phyloP scores from a whole-genome alignment of 2,329 filamentous ascomycete species.

The Coniochaeta sp. region DNA sequence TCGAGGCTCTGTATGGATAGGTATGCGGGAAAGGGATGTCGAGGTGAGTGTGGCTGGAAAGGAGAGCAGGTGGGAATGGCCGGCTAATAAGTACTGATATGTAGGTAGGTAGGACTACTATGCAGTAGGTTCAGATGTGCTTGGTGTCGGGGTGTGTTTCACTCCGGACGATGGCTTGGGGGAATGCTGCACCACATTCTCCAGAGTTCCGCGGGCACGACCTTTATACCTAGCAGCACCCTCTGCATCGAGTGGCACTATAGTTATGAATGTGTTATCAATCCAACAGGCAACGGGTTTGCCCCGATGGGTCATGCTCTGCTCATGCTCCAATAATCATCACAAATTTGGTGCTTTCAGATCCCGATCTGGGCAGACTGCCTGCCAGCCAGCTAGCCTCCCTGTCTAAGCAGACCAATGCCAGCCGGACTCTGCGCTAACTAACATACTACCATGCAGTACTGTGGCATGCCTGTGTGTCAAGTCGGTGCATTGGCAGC shows the following conservation, averaged over 20 bases:
- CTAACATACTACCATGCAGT: too few relatives aligned
- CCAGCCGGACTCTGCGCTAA: not conserved
- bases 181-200: not conserved
- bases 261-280: not conserved
- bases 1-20: conserved; percentile 15
- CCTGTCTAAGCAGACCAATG: not conserved
- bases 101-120: too few relatives aligned
- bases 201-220: not conserved
- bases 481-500: not conserved
- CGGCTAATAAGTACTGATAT: not conserved
- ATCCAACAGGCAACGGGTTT: not conserved
- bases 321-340: conserved; percentile 1
- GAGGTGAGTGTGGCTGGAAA: not conserved
- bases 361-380: not conserved
- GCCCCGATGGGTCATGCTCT: not conserved
- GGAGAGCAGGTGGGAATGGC: not conserved
- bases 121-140: not conserved
- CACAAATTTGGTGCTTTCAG: not conserved
- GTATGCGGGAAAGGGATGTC: conserved; percentile 23
- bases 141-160: not conserved
- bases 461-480: too few relatives aligned
- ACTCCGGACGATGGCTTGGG: not conserved
- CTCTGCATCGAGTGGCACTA: not conserved
- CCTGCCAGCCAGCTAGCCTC: not conserved
- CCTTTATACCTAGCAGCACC: not conserved